Percentiles rank a stretch among this genome's conserved stretches.
Evolutionary conservation across 208 protist genomes (phyloP).

Genomic region (Wallacemonas sp.): DNA sequence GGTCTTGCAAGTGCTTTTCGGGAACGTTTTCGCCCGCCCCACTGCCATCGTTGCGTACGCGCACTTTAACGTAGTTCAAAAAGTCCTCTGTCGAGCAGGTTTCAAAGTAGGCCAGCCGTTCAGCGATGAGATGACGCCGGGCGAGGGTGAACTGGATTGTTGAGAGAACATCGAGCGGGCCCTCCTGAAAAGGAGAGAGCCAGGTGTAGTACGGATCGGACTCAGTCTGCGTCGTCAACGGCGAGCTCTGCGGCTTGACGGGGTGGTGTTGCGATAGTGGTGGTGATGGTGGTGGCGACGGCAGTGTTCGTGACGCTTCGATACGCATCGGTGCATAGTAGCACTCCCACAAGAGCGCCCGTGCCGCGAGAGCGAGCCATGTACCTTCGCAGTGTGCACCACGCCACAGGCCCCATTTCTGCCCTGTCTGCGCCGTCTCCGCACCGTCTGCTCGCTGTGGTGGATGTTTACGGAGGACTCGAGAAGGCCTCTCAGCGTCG

Average conservation of each 20-base stretch:
- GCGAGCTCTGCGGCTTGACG: not conserved
- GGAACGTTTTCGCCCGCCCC: not conserved
- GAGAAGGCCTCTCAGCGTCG: too few relatives aligned
- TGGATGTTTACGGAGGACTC: not conserved
- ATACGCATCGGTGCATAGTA: conserved; percentile 45
- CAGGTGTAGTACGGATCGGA: conserved; percentile 26
- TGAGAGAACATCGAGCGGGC: conserved; percentile 45
- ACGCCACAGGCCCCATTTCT: conserved; percentile 30
- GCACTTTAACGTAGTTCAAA: conserved; percentile 28
- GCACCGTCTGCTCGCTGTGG: not conserved
- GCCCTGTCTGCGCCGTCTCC: not conserved
- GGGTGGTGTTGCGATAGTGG: not conserved
- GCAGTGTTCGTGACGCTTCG: too few relatives aligned
- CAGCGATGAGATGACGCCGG: conserved; percentile 45
- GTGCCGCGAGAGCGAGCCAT: conserved; percentile 66
- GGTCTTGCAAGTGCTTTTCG: too few relatives aligned
- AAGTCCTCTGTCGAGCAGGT: conserved; percentile 41
- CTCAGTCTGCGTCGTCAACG: not conserved
- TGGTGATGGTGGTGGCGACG: conserved; percentile 4
- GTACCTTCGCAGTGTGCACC: conserved; percentile 77
- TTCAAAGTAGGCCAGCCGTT: conserved; percentile 46
- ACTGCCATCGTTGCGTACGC: conserved; percentile 16
- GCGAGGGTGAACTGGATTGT: conserved; percentile 36
- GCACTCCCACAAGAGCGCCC: conserved; percentile 62
- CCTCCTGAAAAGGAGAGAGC: conserved; percentile 75